Percentiles rank a stretch among this genome's conserved stretches.
These are phyloP conservation scores for Sphaerosporella brunnea DNA, from an alignment of 495 filamentous ascomycete genomes.

Conservation along the genomic window DNA sequence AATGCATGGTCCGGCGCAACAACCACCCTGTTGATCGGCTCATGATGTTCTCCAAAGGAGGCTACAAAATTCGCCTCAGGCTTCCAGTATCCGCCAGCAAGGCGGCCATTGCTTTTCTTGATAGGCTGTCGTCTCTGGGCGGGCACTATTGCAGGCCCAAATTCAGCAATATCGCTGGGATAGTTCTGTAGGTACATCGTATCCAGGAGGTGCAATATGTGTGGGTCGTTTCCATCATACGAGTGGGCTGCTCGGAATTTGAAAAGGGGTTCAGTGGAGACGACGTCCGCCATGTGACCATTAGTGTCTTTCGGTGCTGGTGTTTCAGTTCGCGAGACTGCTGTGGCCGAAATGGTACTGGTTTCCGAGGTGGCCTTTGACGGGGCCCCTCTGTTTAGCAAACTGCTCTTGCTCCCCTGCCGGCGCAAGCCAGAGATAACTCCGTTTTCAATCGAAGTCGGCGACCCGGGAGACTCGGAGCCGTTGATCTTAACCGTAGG, in stretches of 20 bases:
- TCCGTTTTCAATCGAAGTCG: constrained; percentile 18
- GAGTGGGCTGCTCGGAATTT: constrained; percentile 25
- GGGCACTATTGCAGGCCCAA: constrained; percentile 67
- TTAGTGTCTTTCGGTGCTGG: constrained; percentile 32
- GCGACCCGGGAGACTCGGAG: constrained; percentile 12
- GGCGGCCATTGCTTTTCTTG: constrained; percentile 35
- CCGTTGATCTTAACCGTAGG: constrained; percentile 15
- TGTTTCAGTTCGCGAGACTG: constrained; percentile 69
- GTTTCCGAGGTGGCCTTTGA: constrained; percentile 72
- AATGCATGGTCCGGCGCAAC: constrained; percentile 83
- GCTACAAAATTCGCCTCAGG: constrained; percentile 71
- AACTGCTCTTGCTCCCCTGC: constrained; percentile 63
- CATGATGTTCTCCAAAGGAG: constrained; percentile 73
- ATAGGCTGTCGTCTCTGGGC: constrained; percentile 43
- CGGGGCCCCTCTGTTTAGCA: constrained; percentile 54
- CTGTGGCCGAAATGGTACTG: constrained; percentile 59
- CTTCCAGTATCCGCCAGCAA: constrained; percentile 41
- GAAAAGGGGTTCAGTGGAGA: constrained; percentile 4
- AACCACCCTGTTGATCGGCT: constrained; percentile 62
- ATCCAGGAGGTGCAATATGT: constrained; percentile 68
- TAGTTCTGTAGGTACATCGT: constrained; percentile 81
- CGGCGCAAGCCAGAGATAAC: constrained; percentile 30
- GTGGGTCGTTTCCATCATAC: constrained; percentile 60
- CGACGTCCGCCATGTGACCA: constrained; percentile 20
- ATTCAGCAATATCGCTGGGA: constrained; percentile 58